Conservation (phyloP, 345 rosid species). For the Turritis glabra region DNA sequence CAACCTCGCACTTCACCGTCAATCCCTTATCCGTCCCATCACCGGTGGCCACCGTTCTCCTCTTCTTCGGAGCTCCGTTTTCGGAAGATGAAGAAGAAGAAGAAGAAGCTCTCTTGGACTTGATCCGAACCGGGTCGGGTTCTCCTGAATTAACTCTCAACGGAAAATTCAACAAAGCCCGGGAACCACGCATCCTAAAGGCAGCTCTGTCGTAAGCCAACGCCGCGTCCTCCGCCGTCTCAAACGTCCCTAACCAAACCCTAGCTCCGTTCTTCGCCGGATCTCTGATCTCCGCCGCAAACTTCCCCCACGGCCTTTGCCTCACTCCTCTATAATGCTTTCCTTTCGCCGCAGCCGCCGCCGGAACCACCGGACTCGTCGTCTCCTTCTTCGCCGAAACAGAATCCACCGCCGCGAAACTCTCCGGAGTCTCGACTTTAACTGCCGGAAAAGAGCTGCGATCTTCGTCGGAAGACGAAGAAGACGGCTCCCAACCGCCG, state of each 20-base stretch:
- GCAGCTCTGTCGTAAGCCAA: conserved; percentile 96
- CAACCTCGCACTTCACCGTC: conserved; percentile 44
- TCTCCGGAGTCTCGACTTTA: conserved; percentile 45
- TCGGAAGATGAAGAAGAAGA: conserved; percentile 36
- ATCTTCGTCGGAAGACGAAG: conserved; percentile 16
- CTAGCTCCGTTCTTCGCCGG: conserved; percentile 98
- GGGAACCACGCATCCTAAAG: conserved; percentile 93
- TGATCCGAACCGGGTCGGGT: conserved; percentile 92
- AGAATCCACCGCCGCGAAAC: conserved; percentile 3
- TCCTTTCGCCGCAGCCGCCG: conserved; percentile 48
- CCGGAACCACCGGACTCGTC: conserved; percentile 5
- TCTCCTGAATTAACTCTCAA: conserved; percentile 88
- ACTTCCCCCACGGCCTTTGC: conserved; percentile 99
- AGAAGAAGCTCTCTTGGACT: conserved; percentile 65
- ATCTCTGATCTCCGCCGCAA: conserved; percentile 97
- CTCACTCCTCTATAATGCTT: conserved; percentile 96
- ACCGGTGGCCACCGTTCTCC: conserved; percentile 50
- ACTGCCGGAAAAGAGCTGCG: conserved; percentile 31
- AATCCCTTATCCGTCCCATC: conserved; percentile 22
- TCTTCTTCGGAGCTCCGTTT: conserved; percentile 56
- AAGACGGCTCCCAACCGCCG: conserved; percentile 77
- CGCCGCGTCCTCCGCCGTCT: conserved; percentile 98
- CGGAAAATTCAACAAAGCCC: conserved; percentile 89
- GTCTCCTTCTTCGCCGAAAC: conserved; percentile 26
- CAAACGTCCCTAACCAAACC: conserved; percentile 97